phyloP scores from a whole-genome alignment of 1,139 yeast species.

The Insectozyma bohioensis region DNA sequence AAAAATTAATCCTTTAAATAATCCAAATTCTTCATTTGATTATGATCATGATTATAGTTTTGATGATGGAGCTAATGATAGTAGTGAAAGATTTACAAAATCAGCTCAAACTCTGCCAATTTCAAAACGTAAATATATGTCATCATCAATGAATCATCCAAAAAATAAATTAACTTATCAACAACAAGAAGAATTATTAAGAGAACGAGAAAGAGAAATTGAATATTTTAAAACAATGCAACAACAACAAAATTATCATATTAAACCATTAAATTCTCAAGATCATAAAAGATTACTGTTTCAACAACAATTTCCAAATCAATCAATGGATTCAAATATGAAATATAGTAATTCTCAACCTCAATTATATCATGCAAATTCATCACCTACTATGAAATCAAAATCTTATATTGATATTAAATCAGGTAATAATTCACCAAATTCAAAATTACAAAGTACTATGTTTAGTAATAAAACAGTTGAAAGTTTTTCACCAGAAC shows the following conservation, averaged over 20 bases:
- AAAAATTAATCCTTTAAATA: constrained; percentile 15
- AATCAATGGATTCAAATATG: constrained; percentile 2
- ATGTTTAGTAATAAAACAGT: constrained; percentile 25
- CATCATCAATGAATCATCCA: constrained; percentile 22
- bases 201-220: constrained; percentile 30
- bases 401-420: constrained; percentile 11
- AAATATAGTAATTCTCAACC: constrained; percentile 5
- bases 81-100: constrained; percentile 3
- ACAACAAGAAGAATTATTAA: constrained; percentile 19
- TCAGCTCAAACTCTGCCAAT: constrained; percentile 1
- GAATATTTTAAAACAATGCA: constrained; percentile 32
- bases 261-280: constrained; percentile 17
- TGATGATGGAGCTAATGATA: too few species aligned
- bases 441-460: constrained; percentile 4
- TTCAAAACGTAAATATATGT: constrained; percentile 12
- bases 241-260: constrained; percentile 32
- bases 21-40: constrained; percentile 22
- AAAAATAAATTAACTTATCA: constrained; percentile 19
- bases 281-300: constrained; percentile 20
- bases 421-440: too few species aligned
- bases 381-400: constrained; percentile 4
- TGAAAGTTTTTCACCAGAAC: constrained; percentile 28
- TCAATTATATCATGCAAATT: too few species aligned
- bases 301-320: constrained; percentile 20
- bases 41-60: constrained; percentile 26